These are phyloP conservation scores for Polychaeton citri DNA, from an alignment of 2,329 filamentous ascomycete species.

Conservation along the genomic window DNA sequence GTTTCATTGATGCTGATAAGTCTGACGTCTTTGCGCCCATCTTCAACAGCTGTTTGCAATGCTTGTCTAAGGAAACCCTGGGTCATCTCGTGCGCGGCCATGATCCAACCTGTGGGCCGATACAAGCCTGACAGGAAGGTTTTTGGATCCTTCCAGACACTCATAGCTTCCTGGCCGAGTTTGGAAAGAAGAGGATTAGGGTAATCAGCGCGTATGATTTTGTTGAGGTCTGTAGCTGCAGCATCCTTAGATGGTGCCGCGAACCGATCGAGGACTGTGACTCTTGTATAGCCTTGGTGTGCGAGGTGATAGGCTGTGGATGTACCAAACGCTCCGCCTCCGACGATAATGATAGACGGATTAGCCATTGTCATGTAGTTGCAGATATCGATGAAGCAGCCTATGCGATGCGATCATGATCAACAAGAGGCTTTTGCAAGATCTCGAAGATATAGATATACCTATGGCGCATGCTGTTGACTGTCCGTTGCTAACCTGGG, in stretches of 20 bases:
- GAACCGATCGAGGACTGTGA: conserved; percentile 34
- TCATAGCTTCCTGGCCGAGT: conserved; percentile 55
- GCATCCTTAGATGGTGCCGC: background rate
- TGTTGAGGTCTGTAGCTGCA: conserved; percentile 10
- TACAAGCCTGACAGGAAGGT: conserved; percentile 5
- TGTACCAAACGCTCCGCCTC: conserved; percentile 38
- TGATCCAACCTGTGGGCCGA: conserved; percentile 6
- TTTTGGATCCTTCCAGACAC: conserved; percentile 43
- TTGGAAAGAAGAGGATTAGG: conserved; percentile 59
- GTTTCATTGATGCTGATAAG: conserved; percentile 4
- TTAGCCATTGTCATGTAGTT: no score
- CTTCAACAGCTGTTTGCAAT: conserved; percentile 4
- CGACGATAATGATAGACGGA: conserved; percentile 15
- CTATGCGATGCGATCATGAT: no score
- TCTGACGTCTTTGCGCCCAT: conserved; percentile 4
- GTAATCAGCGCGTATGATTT: conserved; percentile 58
- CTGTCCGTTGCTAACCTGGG: no score
- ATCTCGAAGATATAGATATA: no score
- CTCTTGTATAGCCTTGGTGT: conserved; percentile 30
- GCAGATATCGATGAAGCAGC: no score
- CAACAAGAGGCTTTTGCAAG: no score
- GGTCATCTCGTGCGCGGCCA: conserved; percentile 4
- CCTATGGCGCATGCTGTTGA: no score
- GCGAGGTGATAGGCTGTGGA: conserved; percentile 36
- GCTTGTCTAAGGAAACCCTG: conserved; percentile 5